Conservation (phyloP, 306 rosid species). For the Hylodesmum podocarpum region DNA sequence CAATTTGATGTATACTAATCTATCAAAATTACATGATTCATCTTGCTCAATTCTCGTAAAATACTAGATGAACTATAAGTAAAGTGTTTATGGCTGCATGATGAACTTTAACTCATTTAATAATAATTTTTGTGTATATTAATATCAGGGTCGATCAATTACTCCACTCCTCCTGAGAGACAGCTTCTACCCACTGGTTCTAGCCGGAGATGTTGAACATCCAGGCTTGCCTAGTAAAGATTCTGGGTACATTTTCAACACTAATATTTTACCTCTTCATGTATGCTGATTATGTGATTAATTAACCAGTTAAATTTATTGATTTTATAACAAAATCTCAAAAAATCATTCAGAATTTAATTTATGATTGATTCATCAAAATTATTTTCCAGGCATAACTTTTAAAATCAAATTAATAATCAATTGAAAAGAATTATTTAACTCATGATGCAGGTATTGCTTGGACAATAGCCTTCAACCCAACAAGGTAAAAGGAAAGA, state of each 20-base stretch:
- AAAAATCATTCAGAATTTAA: no score
- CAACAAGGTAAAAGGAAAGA: slow-evolving; percentile 63
- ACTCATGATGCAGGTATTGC: slow-evolving; percentile 60
- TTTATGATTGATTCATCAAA: no score
- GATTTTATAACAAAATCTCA: no score
- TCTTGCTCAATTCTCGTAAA: neutral
- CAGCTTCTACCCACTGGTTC: slow-evolving; percentile 54
- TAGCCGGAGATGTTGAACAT: slow-evolving; percentile 55
- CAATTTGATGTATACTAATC: neutral
- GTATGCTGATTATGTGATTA: neutral
- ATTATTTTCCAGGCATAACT: no score
- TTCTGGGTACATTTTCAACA: slow-evolving; percentile 42
- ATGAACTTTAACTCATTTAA: neutral
- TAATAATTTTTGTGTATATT: neutral
- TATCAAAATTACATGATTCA: neutral
- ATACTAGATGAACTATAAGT: neutral
- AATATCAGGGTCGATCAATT: slow-evolving; percentile 72
- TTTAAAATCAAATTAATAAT: no score
- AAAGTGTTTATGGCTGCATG: neutral
- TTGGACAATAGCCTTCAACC: slow-evolving; percentile 61
- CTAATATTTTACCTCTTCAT: neutral
- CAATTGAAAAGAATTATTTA: neutral
- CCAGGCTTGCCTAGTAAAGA: slow-evolving; percentile 27
- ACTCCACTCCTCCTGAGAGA: slow-evolving; percentile 55
- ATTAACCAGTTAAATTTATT: no score